These are phyloP conservation scores for Schizochytrium sp. DNA, from an alignment of 108 stramenopile species.

Conservation along the genomic window DNA sequence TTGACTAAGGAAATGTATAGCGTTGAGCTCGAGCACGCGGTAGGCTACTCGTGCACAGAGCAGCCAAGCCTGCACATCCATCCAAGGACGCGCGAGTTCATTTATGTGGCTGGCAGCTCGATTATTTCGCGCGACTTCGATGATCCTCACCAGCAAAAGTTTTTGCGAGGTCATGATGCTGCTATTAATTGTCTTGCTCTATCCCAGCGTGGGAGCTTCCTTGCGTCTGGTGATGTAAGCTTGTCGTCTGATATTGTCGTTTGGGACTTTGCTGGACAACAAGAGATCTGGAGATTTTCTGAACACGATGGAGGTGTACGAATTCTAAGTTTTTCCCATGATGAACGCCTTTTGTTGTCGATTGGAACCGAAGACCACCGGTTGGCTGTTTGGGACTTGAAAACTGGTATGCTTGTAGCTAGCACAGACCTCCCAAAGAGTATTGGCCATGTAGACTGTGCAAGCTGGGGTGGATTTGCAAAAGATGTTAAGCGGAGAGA, in stretches of 20 bases:
- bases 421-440: slow-evolving; percentile 61
- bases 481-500: slow-evolving; percentile 78
- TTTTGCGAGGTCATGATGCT: slow-evolving; percentile 72
- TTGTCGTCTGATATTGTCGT: slow-evolving; percentile 72
- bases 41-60: slow-evolving; percentile 67
- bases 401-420: slow-evolving; percentile 71
- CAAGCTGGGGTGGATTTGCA: slow-evolving; percentile 67
- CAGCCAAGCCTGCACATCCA: slow-evolving; percentile 68
- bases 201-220: slow-evolving; percentile 51
- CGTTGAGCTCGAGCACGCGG: slow-evolving; percentile 71
- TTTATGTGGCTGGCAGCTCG: slow-evolving; percentile 69
- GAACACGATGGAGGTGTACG: slow-evolving; percentile 78
- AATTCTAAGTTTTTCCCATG: slow-evolving; percentile 73
- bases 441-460: slow-evolving; percentile 56
- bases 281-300: slow-evolving; percentile 68
- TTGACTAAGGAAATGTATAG: neutral
- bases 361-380: slow-evolving; percentile 73
- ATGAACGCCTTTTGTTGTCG: slow-evolving; percentile 72
- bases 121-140: slow-evolving; percentile 73
- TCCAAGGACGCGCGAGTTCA: slow-evolving; percentile 70
- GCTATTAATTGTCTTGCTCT: slow-evolving; percentile 62
- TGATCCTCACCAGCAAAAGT: slow-evolving; percentile 74
- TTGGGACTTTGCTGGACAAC: slow-evolving; percentile 71
- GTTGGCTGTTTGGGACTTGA: slow-evolving; percentile 76
- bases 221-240: slow-evolving; percentile 75